A percentile compares a stretch with the other conserved stretches of the same genome.
phyloP scores from a whole-genome alignment of 1,139 yeast genomes.

The Yamadazyma siamensis region DNA sequence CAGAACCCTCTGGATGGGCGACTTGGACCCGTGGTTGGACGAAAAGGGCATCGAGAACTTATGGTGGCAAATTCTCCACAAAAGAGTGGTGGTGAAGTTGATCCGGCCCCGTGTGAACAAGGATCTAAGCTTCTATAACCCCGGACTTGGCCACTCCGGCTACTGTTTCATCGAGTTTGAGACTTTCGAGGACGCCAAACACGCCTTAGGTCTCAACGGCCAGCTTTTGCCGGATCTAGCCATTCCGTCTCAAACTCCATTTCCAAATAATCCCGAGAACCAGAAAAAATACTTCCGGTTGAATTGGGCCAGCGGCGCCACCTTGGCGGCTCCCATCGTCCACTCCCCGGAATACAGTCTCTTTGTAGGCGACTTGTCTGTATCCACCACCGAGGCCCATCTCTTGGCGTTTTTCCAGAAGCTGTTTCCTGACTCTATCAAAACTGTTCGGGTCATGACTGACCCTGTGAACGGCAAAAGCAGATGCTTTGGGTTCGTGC shows the following conservation, averaged over 20 bases:
- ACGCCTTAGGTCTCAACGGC: constrained; percentile 63
- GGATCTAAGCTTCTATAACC: constrained; percentile 18
- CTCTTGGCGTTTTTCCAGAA: constrained; percentile 64
- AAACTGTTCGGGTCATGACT: constrained; percentile 71
- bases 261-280: constrained; percentile 45
- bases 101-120: constrained; percentile 44
- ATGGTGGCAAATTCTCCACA: constrained; percentile 51
- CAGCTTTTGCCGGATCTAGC: constrained; percentile 57
- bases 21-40: constrained; percentile 70
- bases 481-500: constrained; percentile 74
- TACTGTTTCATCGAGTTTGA: constrained; percentile 74
- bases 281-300: constrained; percentile 61
- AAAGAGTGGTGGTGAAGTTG: constrained; percentile 47
- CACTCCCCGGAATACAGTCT: constrained; percentile 58
- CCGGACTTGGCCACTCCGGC: constrained; percentile 54
- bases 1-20: constrained; percentile 76
- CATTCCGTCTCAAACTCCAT: constrained; percentile 43
- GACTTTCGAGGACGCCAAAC: constrained; percentile 59
- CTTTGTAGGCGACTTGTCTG: constrained; percentile 78
- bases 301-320: constrained; percentile 74
- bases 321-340: constrained; percentile 48
- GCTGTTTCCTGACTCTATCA: constrained; percentile 57
- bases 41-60: constrained; percentile 56
- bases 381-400: constrained; percentile 69
- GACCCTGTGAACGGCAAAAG: constrained; percentile 71